These are phyloP conservation scores for Yamadazyma jaroonii DNA, from an alignment of 1,139 yeast genomes.

Conservation along the genomic window DNA sequence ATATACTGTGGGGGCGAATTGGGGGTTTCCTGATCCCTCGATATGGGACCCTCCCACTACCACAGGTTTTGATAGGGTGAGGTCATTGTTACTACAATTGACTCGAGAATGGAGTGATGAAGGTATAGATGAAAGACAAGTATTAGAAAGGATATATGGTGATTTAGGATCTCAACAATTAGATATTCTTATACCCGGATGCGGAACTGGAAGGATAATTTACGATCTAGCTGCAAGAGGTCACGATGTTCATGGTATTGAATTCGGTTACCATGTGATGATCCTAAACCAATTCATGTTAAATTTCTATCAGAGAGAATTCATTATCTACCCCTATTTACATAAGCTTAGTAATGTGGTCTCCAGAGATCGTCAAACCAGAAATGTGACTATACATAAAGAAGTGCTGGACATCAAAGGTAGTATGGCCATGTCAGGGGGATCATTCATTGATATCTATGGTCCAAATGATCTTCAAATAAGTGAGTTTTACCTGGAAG, in stretches of 20 bases:
- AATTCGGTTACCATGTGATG: slow-evolving; percentile 79
- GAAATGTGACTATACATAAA: slow-evolving; percentile 54
- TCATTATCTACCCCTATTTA: slow-evolving; percentile 52
- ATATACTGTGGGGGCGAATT: slow-evolving; percentile 41
- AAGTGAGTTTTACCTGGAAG: slow-evolving; percentile 7
- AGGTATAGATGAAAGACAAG: slow-evolving; percentile 52
- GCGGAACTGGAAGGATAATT: slow-evolving; percentile 80
- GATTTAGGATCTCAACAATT: slow-evolving; percentile 52
- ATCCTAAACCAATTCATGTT: slow-evolving; percentile 63
- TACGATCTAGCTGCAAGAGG: slow-evolving; percentile 68
- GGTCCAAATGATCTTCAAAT: slow-evolving; percentile 38
- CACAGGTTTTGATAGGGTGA: slow-evolving; percentile 59
- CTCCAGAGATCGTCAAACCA: slow-evolving; percentile 42
- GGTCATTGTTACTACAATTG: slow-evolving; percentile 60
- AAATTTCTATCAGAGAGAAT: slow-evolving; percentile 45
- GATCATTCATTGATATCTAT: slow-evolving; percentile 75
- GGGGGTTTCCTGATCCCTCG: slow-evolving; percentile 49
- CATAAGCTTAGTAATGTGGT: slow-evolving; percentile 50
- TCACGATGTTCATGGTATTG: slow-evolving; percentile 80
- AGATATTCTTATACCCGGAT: slow-evolving; percentile 58
- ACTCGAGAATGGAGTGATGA: slow-evolving; percentile 76
- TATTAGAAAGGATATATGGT: slow-evolving; percentile 42
- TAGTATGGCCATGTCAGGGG: slow-evolving; percentile 71
- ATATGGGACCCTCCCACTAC: slow-evolving; percentile 46
- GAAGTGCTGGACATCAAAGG: background rate